A percentile compares a stretch with the other conserved stretches of the same genome.
Conservation (phyloP, 2,329 filamentous ascomycete genomes). For the Lithohypha guttulata region DNA sequence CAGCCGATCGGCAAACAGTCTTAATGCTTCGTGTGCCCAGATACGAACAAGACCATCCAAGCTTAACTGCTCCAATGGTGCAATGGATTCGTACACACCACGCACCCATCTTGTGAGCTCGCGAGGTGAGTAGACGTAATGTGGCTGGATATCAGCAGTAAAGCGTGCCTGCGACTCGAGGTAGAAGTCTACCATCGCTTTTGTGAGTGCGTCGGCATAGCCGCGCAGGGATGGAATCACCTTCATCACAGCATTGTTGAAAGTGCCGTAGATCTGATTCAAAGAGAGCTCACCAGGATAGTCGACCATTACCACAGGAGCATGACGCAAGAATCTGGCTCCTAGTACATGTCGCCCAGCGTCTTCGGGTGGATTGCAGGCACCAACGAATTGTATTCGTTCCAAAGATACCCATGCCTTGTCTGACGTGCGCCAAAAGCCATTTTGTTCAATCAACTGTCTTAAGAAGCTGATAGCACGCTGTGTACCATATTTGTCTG, state of each 20-base stretch:
- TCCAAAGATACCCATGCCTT: constrained; percentile 97
- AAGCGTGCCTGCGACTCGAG: constrained; percentile 89
- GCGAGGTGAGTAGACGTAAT: constrained; percentile 98
- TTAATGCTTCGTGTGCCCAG: constrained; percentile 94
- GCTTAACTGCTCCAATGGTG: constrained; percentile 75
- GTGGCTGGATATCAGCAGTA: constrained; percentile 90
- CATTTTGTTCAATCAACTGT: constrained; percentile 96
- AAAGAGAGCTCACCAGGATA: constrained; percentile 94
- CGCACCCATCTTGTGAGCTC: constrained; percentile 96
- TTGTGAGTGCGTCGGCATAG: constrained; percentile 85
- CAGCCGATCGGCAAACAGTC: constrained; percentile 93
- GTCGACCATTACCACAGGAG: constrained; percentile 98
- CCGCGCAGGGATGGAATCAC: constrained; percentile 91
- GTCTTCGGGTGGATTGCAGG: constrained; percentile 96
- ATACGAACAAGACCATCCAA: constrained; percentile 90
- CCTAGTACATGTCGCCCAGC: constrained; percentile 92
- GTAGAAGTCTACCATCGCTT: constrained; percentile 96
- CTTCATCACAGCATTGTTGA: constrained; percentile 93
- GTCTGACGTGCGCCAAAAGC: constrained; percentile 96
- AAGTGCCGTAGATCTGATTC: constrained; percentile 95
- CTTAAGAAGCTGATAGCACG: constrained; percentile 94
- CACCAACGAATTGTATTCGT: constrained; percentile 96
- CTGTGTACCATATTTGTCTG: constrained; percentile 95
- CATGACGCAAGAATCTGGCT: constrained; percentile 85
- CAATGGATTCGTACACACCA: constrained; percentile 92